A percentile compares a stretch with the other conserved stretches of the same genome.
Evolutionary conservation across 73 alveolate species (phyloP).

Genomic region (Paramecium octaurelia): DNA sequence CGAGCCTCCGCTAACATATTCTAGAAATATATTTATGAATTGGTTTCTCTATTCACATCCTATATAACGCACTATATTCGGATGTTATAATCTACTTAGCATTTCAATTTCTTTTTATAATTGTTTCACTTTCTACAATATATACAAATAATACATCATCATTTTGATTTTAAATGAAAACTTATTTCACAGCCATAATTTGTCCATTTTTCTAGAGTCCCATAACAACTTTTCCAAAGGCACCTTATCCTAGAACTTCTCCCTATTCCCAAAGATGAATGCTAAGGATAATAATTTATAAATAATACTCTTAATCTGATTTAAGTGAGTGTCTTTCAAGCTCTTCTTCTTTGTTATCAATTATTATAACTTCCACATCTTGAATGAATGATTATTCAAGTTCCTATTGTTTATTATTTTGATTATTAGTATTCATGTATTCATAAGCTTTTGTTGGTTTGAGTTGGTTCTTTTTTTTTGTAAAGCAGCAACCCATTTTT

Average conservation of each 20-base stretch:
- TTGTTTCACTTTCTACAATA: constrained; percentile 65
- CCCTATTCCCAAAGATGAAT: constrained; percentile 57
- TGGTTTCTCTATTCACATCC: constrained; percentile 70
- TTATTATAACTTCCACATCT: constrained; percentile 18
- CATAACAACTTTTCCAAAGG: constrained; percentile 93
- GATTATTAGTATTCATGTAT: not conserved
- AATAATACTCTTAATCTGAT: not conserved
- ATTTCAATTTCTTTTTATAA: constrained; percentile 76
- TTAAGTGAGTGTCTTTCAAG: not conserved
- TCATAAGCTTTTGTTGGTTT: not conserved
- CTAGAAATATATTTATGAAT: constrained; percentile 75
- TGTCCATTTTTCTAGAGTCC: constrained; percentile 72
- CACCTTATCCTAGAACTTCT: constrained; percentile 89
- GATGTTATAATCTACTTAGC: constrained; percentile 70
- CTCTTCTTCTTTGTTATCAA: not conserved
- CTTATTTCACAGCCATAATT: constrained; percentile 69
- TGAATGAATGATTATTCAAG: not conserved
- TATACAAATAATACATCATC: not conserved
- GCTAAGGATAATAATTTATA: not conserved
- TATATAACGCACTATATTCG: constrained; percentile 77
- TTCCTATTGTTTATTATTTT: not conserved
- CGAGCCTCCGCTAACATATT: constrained; percentile 81
- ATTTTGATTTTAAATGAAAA: constrained; percentile 47
- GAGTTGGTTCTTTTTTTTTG: not conserved
- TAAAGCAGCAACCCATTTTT: constrained; percentile 32